phyloP scores from a whole-genome alignment of 306 rosid genomes.

The Rosa multiflora region DNA sequence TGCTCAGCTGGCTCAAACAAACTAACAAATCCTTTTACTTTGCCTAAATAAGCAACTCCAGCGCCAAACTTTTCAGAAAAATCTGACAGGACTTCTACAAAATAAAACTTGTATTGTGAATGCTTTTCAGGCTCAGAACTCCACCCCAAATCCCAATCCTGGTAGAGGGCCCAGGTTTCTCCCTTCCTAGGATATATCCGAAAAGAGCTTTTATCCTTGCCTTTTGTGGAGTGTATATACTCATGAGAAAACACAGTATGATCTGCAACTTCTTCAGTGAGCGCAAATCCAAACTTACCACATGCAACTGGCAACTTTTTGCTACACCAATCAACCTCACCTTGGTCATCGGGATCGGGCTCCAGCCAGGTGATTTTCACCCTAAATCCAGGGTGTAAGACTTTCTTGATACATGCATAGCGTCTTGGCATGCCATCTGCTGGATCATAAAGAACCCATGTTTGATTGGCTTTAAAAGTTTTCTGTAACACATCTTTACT shows the following conservation, averaged over 20 bases:
- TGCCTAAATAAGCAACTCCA: conserved; percentile 54
- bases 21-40: conserved; percentile 79
- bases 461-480: conserved; percentile 55
- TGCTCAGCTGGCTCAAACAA: conserved; percentile 52
- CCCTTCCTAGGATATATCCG: conserved; percentile 72
- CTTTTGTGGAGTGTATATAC: conserved; percentile 46
- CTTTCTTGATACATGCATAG: conserved; percentile 71
- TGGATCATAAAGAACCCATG: conserved; percentile 76
- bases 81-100: conserved; percentile 72
- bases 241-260: conserved; percentile 69
- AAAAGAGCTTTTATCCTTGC: conserved; percentile 30
- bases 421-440: conserved; percentile 78
- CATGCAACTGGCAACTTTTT: conserved; percentile 68
- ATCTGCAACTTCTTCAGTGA: conserved; percentile 31
- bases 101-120: conserved; percentile 41
- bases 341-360: conserved; percentile 46
- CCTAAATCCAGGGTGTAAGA: conserved; percentile 54
- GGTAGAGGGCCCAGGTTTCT: conserved; percentile 91
- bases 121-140: conserved; percentile 56
- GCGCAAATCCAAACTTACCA: conserved; percentile 54
- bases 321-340: conserved; percentile 57
- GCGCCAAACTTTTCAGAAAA: conserved; percentile 51
- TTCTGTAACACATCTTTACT: conserved; percentile 45
- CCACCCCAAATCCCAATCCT: conserved; percentile 80
- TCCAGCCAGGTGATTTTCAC: conserved; percentile 75